These are phyloP conservation scores for Ophiobolus disseminans DNA, from an alignment of 2,329 filamentous ascomycete genomes.

Conservation along the genomic window DNA sequence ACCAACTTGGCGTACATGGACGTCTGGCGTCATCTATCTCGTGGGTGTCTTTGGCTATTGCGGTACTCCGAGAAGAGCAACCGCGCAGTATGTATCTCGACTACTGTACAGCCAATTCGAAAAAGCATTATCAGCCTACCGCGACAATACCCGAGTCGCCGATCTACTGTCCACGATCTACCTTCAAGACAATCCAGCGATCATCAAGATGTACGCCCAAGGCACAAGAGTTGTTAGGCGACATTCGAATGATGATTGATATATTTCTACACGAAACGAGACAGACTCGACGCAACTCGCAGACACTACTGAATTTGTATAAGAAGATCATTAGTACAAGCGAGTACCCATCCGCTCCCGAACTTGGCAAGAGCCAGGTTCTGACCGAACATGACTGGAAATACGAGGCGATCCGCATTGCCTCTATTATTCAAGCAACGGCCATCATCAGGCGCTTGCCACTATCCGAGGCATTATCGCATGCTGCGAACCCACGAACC, in stretches of 20 bases:
- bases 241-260: slow-evolving; percentile 41
- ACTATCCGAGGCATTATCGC: slow-evolving; percentile 36
- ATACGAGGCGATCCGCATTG: slow-evolving; percentile 47
- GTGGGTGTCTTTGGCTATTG: slow-evolving; percentile 42
- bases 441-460: slow-evolving; percentile 37
- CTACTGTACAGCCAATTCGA: slow-evolving; percentile 24
- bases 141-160: slow-evolving; percentile 46
- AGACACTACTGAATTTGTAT: slow-evolving; percentile 24
- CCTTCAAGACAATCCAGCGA: slow-evolving; percentile 36
- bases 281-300: slow-evolving; percentile 22
- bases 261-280: slow-evolving; percentile 33
- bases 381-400: slow-evolving; percentile 32
- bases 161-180: slow-evolving; percentile 38
- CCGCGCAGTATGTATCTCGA: slow-evolving; percentile 38
- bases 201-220: slow-evolving; percentile 20
- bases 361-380: slow-evolving; percentile 16
- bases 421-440: slow-evolving; percentile 40
- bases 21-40: slow-evolving; percentile 41
- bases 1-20: slow-evolving; percentile 38
- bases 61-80: slow-evolving; percentile 39
- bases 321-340: slow-evolving; percentile 24
- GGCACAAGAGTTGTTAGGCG: slow-evolving; percentile 33
- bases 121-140: slow-evolving; percentile 20
- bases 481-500: slow-evolving; percentile 10
- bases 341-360: slow-evolving; percentile 21